Base-by-base conservation (phyloP, 2,329 filamentous ascomycete genomes). In the Trichocomaceae sp. region DNA sequence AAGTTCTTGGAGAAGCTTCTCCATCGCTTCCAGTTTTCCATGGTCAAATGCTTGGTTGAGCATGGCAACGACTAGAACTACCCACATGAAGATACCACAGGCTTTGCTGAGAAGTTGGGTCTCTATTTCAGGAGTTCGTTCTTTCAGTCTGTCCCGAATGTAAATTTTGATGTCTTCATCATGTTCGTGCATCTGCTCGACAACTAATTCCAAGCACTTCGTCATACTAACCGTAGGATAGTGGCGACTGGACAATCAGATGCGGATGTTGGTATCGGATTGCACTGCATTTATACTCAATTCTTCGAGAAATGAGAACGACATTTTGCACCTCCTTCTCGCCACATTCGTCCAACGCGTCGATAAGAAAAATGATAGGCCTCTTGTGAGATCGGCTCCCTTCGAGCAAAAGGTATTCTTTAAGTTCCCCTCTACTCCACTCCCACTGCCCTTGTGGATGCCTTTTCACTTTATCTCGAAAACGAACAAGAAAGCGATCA, bases 271-370 rank as follows among this genome's bases (percentile, higher is more conserved):
- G 0, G 62, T 44, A 0, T 50, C 47, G 0, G 26, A 54, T 3
- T 61, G 51, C 0, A 62, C 50, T 2, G 69, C 64, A 0, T 60
- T 9, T 2, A 72, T 59, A 0, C 69, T 67, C 0, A 79, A 53
- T 0, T 67, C 58, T 50, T 77, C 69, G 12, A 80, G 73, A 51
- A 74, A 75, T 0, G 59, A 42, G 1, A n/a, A 79, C 61, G 72
- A 80, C 78, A 0, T 70, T 66, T 29, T 66, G 66, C 2, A 74
- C 63, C 46, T 79, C 64, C 1, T 62, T 51, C 49, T 77, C 72
- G 6, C 76, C 65, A 54, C 76, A 79, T 58, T 80, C 78, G 37
- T 81, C 77, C 1, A 80, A 64, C 0, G 77, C 78, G 50, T 79
- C 76, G 1, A 71, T 63, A 35, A 54, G 45, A 50, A 54, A 29